Base-by-base conservation (phyloP, 2,329 filamentous ascomycete genomes). In the Neocatenulostroma microsporum region DNA sequence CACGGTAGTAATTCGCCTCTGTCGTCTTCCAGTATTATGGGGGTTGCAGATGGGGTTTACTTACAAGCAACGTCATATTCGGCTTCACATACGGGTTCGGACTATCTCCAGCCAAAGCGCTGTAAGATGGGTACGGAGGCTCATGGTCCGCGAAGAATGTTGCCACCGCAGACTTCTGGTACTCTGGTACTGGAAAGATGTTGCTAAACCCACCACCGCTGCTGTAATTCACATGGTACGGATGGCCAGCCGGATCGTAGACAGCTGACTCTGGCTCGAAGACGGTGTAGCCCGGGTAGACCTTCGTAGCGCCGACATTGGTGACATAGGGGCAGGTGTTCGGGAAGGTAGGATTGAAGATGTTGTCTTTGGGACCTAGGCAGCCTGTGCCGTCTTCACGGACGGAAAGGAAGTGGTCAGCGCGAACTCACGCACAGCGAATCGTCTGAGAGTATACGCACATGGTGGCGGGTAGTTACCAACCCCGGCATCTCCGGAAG, bases 241-340 rank as follows among this genome's bases (percentile, higher is more conserved):
- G 30, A 12, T 23, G 19, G 11, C 20, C 24, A 6, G 34, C 32
- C 2, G 44, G 44, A 13, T 49, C 39, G 24, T 26, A 35, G 8
- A 42, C 46, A 10, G 45, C 46, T 11, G 37, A 40, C 29, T 49
- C 46, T 15, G 39, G 41, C 9, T 19, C 8, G 15, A 25, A 30
- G 21, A 35, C 34, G 6, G 34, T 38, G 37, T 41, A n/a, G 21
- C 26, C 26, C 13, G 39, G 39, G 19, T 37, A 34, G 4, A 41
- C 28, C 15, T 41, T 41, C 3, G 72, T 74, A 8, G 69, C 71
- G 13, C 72, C 72, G 1, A 74, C 70, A 3, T 67, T 62, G 13
- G 55, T 58, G 32, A 59, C 31, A 34, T 51, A 59, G 1, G 56
- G 56, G 14, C 29, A 20, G 20, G 14, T 20, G 13, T 31, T 20